Evolutionary conservation across 192 early-diverging fungal genomes (phyloP).

Genomic region (Coemansia sp.): DNA sequence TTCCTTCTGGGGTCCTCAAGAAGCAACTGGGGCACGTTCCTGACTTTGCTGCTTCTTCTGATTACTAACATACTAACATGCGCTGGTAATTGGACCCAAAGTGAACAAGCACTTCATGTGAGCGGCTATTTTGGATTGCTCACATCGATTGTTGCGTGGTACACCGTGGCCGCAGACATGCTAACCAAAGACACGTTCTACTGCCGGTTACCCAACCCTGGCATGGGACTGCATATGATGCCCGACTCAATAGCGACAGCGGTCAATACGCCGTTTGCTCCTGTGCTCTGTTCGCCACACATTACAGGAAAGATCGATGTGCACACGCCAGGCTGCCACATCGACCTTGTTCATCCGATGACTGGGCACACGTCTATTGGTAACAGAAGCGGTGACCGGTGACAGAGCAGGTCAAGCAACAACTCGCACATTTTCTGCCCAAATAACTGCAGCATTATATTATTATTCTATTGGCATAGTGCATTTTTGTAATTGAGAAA

Average conservation of each 20-base stretch:
- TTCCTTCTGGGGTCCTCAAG: conserved; percentile 53
- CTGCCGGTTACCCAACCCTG: conserved; percentile 54
- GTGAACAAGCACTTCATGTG: conserved; percentile 34
- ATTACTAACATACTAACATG: conserved; percentile 49
- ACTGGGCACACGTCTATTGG: neutral
- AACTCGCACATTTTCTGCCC: neutral
- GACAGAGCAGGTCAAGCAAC: neutral
- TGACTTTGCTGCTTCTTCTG: conserved; percentile 49
- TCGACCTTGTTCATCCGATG: conserved; percentile 23
- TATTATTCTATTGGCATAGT: neutral
- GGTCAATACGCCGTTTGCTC: conserved; percentile 19
- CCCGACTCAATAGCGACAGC: conserved; percentile 12
- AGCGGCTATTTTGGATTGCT: conserved; percentile 53
- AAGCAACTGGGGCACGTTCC: conserved; percentile 52
- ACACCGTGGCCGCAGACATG: conserved; percentile 56
- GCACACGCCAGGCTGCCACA: conserved; percentile 30
- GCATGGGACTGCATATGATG: conserved; percentile 17
- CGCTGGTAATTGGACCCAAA: conserved; percentile 49
- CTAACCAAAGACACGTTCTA: conserved; percentile 57
- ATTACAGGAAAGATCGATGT: conserved; percentile 12
- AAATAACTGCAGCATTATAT: neutral
- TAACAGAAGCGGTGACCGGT: neutral
- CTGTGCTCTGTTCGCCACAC: conserved; percentile 7
- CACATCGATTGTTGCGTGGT: conserved; percentile 56
- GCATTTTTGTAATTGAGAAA: neutral